Conservation (phyloP, 176 grass and related monocot genomes). For the Carex parvula region DNA sequence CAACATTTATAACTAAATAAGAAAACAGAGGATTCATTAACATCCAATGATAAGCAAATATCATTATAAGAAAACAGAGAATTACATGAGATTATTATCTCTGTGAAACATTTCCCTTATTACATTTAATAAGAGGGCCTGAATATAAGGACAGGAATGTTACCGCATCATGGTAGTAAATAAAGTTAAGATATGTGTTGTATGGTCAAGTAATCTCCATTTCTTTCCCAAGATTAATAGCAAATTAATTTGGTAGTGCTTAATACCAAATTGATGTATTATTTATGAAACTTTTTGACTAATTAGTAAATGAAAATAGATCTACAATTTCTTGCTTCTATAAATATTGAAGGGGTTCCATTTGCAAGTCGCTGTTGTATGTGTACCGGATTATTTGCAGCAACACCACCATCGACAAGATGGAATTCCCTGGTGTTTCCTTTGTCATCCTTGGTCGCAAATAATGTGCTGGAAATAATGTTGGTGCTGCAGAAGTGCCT, state of each 20-base stretch:
- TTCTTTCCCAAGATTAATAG: neutral
- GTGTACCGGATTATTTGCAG: constrained; percentile 63
- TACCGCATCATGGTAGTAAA: neutral
- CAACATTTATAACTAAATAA: neutral
- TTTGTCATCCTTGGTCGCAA: constrained; percentile 31
- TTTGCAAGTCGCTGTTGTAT: neutral
- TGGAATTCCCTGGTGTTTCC: constrained; percentile 44
- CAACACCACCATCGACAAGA: constrained; percentile 58
- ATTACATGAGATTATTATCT: neutral
- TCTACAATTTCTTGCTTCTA: neutral
- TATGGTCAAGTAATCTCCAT: neutral
- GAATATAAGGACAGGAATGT: neutral
- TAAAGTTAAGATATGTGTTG: neutral
- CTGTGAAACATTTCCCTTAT: neutral
- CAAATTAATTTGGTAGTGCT: too few relatives aligned
- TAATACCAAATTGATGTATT: neutral
- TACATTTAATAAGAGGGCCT: neutral
- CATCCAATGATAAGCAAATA: neutral
- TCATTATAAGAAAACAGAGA: neutral
- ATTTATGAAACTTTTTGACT: neutral
- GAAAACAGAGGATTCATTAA: neutral
- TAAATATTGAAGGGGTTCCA: neutral
- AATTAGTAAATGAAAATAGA: neutral
- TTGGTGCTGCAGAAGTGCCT: constrained; percentile 70
- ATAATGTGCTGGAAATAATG: constrained; percentile 55